Conservation (phyloP, 2,329 filamentous ascomycete species). For the Cryphonectria nitschkei region DNA sequence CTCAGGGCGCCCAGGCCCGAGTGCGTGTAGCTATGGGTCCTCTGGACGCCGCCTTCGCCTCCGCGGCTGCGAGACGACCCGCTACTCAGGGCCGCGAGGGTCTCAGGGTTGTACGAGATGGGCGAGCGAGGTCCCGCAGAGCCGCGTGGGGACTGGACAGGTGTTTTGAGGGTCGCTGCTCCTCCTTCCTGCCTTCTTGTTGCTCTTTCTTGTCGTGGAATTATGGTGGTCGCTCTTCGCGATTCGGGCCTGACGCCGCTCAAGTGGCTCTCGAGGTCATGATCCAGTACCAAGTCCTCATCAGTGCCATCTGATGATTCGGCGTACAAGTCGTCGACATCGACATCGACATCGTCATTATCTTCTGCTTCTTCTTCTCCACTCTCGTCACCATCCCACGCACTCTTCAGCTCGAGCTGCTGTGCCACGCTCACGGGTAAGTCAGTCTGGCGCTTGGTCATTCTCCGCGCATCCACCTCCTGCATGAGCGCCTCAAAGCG, state of each 20-base stretch:
- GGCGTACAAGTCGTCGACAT: slow-evolving; percentile 42
- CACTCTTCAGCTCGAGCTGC: slow-evolving; percentile 47
- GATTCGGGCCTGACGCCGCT: slow-evolving; percentile 50
- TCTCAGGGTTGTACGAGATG: slow-evolving; percentile 41
- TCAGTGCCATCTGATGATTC: slow-evolving; percentile 46
- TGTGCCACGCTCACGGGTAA: slow-evolving; percentile 34
- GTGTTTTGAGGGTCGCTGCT: slow-evolving; percentile 31
- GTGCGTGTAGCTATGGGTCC: slow-evolving; percentile 49
- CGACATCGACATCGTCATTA: slow-evolving; percentile 35
- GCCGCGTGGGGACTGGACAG: slow-evolving; percentile 39
- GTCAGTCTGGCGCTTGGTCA: slow-evolving; percentile 43
- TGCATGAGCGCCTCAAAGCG: slow-evolving; percentile 69
- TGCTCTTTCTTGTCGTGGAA: slow-evolving; percentile 42
- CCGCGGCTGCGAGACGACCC: slow-evolving; percentile 27
- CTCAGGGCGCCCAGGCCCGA: slow-evolving; percentile 13
- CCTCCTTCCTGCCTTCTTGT: too few species aligned
- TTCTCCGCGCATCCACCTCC: slow-evolving; percentile 57
- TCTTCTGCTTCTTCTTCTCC: slow-evolving; percentile 39
- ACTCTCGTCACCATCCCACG: slow-evolving; percentile 55
- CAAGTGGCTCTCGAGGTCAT: slow-evolving; percentile 32
- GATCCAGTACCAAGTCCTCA: slow-evolving; percentile 44
- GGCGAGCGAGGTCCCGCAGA: slow-evolving; percentile 34
- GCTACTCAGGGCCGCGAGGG: slow-evolving; percentile 37
- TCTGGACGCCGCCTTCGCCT: slow-evolving; percentile 50
- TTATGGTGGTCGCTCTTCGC: slow-evolving; percentile 54